Evolutionary conservation across 2,329 filamentous ascomycete species (phyloP).

Genomic region (Pseudopyrenochaeta lycopersici): DNA sequence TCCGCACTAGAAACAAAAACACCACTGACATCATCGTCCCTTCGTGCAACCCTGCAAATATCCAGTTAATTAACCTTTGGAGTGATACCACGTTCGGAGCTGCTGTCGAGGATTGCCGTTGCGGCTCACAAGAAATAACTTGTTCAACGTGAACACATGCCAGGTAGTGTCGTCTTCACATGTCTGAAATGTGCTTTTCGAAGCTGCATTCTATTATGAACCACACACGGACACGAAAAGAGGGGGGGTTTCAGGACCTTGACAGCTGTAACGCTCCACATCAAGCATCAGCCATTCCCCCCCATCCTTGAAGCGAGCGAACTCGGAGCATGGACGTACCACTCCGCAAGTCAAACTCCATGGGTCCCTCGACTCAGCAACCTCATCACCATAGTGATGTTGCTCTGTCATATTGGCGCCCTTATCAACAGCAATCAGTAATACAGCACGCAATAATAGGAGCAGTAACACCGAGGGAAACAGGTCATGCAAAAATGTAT

Average conservation of each 20-base stretch:
- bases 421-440: too few species aligned
- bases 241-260: not conserved
- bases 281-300: not conserved
- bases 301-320: too few species aligned
- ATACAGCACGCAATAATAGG: too few species aligned
- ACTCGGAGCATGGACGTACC: too few species aligned
- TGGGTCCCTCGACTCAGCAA: too few species aligned
- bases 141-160: not conserved
- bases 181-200: too few species aligned
- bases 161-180: too few species aligned
- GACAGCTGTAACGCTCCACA: not conserved
- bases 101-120: too few species aligned
- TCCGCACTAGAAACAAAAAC: constrained; percentile 6
- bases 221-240: not conserved
- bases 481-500: not conserved
- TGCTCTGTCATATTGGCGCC: not conserved
- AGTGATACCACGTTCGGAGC: not conserved
- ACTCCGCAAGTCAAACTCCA: too few species aligned
- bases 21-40: constrained; percentile 23
- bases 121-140: too few species aligned
- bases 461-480: not conserved
- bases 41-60: not conserved
- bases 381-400: too few species aligned
- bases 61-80: not conserved
- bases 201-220: too few species aligned